A percentile compares a stretch with the other conserved stretches of the same genome.
Conservation (phyloP, 148 eudicot species). For the Camellia japonica region DNA sequence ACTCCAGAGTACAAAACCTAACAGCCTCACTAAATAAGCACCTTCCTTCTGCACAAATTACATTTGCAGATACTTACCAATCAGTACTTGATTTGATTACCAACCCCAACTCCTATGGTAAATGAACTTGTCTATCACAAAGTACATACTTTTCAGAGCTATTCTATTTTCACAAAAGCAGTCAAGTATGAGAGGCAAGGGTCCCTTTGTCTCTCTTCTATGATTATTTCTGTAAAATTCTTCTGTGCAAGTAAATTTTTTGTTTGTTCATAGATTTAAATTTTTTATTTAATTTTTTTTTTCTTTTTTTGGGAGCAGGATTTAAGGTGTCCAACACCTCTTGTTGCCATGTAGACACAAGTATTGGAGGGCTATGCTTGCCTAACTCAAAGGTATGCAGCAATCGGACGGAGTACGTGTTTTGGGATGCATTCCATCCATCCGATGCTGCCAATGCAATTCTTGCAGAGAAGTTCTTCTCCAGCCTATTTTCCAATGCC, state of each 20-base stretch:
- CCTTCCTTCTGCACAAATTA: conserved; percentile 50
- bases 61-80: conserved; percentile 72
- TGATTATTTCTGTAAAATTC: no score
- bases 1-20: conserved; percentile 49
- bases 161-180: not conserved
- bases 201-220: no score
- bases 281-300: no score
- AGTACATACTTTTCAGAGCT: not conserved
- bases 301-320: conserved; percentile 23
- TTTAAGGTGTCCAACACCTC: conserved; percentile 77
- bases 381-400: conserved; percentile 69
- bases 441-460: conserved; percentile 83
- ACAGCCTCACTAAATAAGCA: conserved; percentile 39
- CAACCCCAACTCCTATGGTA: conserved; percentile 62
- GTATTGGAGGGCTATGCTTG: conserved; percentile 74
- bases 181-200: no score
- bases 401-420: conserved; percentile 68
- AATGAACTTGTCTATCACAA: not conserved
- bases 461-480: conserved; percentile 61
- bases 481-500: conserved; percentile 31
- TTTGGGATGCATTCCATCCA: conserved; percentile 95
- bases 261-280: no score
- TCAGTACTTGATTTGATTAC: conserved; percentile 56
- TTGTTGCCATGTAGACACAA: conserved; percentile 79
- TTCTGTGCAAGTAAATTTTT: no score